Percentiles rank a stretch among this genome's conserved stretches.
phyloP scores from a whole-genome alignment of 1,284 basidiomycete genomes.

The Coniferiporia weirii region DNA sequence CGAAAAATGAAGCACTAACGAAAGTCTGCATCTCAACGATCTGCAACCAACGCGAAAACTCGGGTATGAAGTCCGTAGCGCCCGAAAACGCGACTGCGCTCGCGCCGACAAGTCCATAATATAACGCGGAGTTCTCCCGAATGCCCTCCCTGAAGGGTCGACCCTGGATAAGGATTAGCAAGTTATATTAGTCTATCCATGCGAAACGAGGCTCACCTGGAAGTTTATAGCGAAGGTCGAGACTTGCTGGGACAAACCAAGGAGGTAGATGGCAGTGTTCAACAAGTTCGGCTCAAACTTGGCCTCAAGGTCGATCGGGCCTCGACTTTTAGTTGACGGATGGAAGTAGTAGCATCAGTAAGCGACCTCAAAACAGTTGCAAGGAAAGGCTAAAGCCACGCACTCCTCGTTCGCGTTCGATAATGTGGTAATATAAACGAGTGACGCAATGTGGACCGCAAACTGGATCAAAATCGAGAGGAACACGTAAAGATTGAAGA shows the following conservation, averaged over 20 bases:
- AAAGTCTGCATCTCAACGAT: slow-evolving; percentile 83
- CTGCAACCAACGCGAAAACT: slow-evolving; percentile 95
- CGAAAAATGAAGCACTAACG: slow-evolving; percentile 42
- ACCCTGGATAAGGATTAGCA: slow-evolving; percentile 43
- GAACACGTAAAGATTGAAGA: slow-evolving; percentile 93
- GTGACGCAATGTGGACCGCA: slow-evolving; percentile 80
- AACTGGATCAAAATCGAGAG: slow-evolving; percentile 89
- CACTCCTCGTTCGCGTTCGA: slow-evolving; percentile 76
- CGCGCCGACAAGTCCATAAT: slow-evolving; percentile 84
- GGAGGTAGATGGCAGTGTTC: slow-evolving; percentile 92
- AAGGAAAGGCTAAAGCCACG: slow-evolving; percentile 28
- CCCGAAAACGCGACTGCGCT: slow-evolving; percentile 89
- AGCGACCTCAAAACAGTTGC: slow-evolving; percentile 16
- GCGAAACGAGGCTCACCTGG: slow-evolving; percentile 44
- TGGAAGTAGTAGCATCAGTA: background rate
- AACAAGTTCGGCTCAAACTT: slow-evolving; percentile 91
- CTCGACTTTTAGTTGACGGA: slow-evolving; percentile 44
- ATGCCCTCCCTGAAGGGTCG: slow-evolving; percentile 96
- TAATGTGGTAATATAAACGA: slow-evolving; percentile 88
- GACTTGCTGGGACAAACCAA: slow-evolving; percentile 91
- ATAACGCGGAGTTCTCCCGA: slow-evolving; percentile 87
- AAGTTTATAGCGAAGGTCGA: slow-evolving; percentile 97
- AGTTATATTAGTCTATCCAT: background rate
- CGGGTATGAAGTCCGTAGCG: slow-evolving; percentile 89
- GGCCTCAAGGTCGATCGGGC: slow-evolving; percentile 85